phyloP scores from a whole-genome alignment of 768 basidiomycete species.

The Hydnomerulius pinastri region DNA sequence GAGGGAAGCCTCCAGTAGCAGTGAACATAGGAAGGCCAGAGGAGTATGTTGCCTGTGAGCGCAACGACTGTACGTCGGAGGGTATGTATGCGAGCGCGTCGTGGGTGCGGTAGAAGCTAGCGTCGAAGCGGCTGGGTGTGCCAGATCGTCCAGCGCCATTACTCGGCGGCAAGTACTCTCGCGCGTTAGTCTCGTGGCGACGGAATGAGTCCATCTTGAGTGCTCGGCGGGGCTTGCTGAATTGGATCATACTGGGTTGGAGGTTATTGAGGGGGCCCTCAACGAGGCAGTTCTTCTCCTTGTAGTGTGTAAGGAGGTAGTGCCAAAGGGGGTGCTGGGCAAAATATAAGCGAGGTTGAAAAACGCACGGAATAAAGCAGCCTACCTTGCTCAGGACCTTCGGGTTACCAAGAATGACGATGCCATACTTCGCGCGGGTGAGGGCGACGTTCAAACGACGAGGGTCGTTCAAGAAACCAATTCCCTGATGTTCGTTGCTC shows the following conservation, averaged over 20 bases:
- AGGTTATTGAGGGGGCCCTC: conserved; percentile 96
- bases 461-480: conserved; percentile 98
- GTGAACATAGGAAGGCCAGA: conserved; percentile 88
- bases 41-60: conserved; percentile 95
- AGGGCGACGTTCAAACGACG: conserved; percentile 95
- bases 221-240: conserved; percentile 93
- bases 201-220: conserved; percentile 94
- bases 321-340: conserved; percentile 96
- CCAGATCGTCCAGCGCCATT: conserved; percentile 63
- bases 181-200: conserved; percentile 88
- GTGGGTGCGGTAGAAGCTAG: conserved; percentile 94
- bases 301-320: conserved; percentile 97
- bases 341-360: conserved; percentile 11
- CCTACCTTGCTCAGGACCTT: conserved; percentile 97
- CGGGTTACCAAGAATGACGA: conserved; percentile 99
- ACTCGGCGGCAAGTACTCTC: conserved; percentile 65
- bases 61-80: conserved; percentile 92
- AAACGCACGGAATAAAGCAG: conserved; percentile 8
- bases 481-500: conserved; percentile 99
- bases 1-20: conserved; percentile 67
- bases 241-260: conserved; percentile 98
- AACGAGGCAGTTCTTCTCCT: conserved; percentile 90
- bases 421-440: conserved; percentile 96
- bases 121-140: conserved; percentile 92
- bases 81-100: conserved; percentile 94